phyloP scores from a whole-genome alignment of 73 alveolate genomes.

The Paramecium tetraurelia region DNA sequence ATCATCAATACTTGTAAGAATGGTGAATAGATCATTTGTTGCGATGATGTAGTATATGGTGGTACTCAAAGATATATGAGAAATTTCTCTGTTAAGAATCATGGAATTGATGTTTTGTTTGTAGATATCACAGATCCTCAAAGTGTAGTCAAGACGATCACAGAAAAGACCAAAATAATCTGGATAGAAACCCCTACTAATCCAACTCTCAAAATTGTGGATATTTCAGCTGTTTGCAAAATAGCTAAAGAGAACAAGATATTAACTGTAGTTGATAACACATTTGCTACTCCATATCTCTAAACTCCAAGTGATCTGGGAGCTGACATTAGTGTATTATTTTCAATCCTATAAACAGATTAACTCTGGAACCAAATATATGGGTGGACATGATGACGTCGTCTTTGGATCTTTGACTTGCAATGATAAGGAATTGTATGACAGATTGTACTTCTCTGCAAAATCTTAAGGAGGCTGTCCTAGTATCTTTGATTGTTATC shows the following conservation, averaged over 20 bases:
- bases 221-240: conserved; percentile 63
- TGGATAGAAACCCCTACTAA: conserved; percentile 97
- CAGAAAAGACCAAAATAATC: conserved; percentile 81
- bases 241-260: conserved; percentile 68
- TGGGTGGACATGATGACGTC: conserved; percentile 98
- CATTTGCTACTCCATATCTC: conserved; percentile 87
- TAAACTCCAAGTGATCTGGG: conserved; percentile 90
- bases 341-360: background rate
- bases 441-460: conserved; percentile 70
- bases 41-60: conserved; percentile 92
- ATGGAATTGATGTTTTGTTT: conserved; percentile 72
- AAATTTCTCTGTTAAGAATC: conserved; percentile 61
- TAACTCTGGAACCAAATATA: conserved; percentile 85
- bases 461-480: conserved; percentile 81
- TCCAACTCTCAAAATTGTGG: conserved; percentile 81
- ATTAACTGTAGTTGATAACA: conserved; percentile 86
- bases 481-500: conserved; percentile 85
- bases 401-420: conserved; percentile 87
- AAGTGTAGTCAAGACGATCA: conserved; percentile 64
- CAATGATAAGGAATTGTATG: conserved; percentile 62
- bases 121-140: conserved; percentile 75
- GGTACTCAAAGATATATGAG: conserved; percentile 86
- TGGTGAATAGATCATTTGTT: conserved; percentile 80
- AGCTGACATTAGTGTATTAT: conserved; percentile 78
- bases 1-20: conserved; percentile 9